Evolutionary conservation across 2,329 filamentous ascomycete genomes (phyloP), one percentile per base, ranked within the genome.

Genomic region (Epichloe sibirici): DNA sequence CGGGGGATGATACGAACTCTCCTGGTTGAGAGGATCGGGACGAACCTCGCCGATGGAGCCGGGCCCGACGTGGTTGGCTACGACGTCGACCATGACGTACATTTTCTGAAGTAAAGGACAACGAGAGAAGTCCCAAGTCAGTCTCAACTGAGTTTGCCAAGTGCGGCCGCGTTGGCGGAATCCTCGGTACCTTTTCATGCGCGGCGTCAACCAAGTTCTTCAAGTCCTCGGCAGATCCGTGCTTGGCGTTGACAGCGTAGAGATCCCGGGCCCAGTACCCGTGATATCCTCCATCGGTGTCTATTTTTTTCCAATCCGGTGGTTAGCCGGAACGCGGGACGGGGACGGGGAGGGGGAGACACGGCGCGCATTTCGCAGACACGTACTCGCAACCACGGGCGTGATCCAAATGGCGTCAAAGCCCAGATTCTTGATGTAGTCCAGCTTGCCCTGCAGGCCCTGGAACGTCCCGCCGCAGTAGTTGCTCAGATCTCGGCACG

Each of bases 401-500:
- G 77, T 79, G 55, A 82, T 79, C 75, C 77, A 76, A 48, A 80
- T 67, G 42, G 78, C 78, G 52, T 75, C 75, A 56, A 81, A 81
- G 25, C 78, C 78, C 74, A 82, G 78, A 48, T 73, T 73, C 59
- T 79, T 71, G 62, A 84, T 83, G 62, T 83, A 83, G 63, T 83
- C 80, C 42, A 84, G 72, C 56, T 78, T 73, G 55, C 76, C 72
- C 57, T 75, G 71, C 34, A 85, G 70, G 6, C 82, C 82, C 50
- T 69, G 65, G 61, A 77, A 85, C 1, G 76, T 79, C 15, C 82
- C 82, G 42, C 79, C 79, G 57, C 82, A 85, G 64, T 82, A 83
- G 28, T 63, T 62, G 31, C 65, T 59, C n/a, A 73, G 64, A 38
- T 67, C 58, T 7, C 66, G 58, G 58, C 75, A 78, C 1, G 66